These are phyloP conservation scores for Aspergillus viridinutans DNA, from an alignment of 2,329 filamentous ascomycete species.

Conservation along the genomic window DNA sequence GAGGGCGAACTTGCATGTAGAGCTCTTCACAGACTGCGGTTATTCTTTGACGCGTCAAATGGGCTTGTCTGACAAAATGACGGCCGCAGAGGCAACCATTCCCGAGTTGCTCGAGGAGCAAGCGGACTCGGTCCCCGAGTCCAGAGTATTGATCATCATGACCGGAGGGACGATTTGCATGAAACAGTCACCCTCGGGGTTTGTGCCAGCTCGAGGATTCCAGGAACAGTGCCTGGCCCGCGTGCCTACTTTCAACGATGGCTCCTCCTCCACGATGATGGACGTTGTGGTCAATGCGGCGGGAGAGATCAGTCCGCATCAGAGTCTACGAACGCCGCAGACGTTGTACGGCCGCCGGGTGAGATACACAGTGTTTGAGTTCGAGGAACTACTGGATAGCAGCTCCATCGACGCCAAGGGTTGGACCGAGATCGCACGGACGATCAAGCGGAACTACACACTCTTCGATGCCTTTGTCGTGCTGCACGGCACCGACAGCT, in stretches of 20 bases:
- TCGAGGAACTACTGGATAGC: slow-evolving; percentile 78
- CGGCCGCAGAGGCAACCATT: slow-evolving; percentile 13
- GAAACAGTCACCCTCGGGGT: slow-evolving; percentile 73
- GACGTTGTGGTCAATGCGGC: slow-evolving; percentile 52
- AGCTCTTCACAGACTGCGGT: neutral
- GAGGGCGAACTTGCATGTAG: neutral
- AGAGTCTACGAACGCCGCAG: slow-evolving; percentile 71
- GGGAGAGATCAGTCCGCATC: slow-evolving; percentile 50
- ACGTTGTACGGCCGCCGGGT: slow-evolving; percentile 78
- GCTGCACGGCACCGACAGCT: slow-evolving; percentile 83
- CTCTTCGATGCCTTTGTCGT: slow-evolving; percentile 89
- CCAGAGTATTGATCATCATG: slow-evolving; percentile 82
- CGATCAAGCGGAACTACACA: slow-evolving; percentile 80
- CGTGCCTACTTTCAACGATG: slow-evolving; percentile 80
- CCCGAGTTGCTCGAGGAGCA: slow-evolving; percentile 20
- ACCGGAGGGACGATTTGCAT: slow-evolving; percentile 84
- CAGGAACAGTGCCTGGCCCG: slow-evolving; percentile 77
- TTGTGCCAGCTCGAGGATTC: slow-evolving; percentile 76
- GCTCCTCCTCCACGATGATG: slow-evolving; percentile 53
- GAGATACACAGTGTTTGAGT: slow-evolving; percentile 80
- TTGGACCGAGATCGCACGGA: slow-evolving; percentile 77
- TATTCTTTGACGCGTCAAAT: neutral
- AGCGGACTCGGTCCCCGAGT: slow-evolving; percentile 55
- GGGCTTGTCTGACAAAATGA: slow-evolving; percentile 14
- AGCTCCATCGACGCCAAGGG: slow-evolving; percentile 82